Base-by-base conservation (phyloP, 202 grass and related monocot species). In the Schoenoplectus triqueter region DNA sequence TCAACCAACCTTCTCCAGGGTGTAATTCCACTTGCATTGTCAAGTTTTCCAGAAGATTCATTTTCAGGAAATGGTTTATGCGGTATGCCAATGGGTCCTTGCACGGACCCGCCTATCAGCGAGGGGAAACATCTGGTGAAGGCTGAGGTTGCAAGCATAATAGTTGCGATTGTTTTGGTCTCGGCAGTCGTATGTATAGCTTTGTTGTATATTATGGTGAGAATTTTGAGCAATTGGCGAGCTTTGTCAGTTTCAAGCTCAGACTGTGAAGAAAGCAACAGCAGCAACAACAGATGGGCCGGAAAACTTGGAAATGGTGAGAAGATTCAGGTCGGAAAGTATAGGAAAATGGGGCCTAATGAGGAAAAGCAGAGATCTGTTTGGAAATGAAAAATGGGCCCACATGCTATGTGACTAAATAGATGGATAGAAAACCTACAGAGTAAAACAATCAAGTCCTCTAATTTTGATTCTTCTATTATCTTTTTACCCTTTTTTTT, bases 181-280 rank as follows among this genome's bases (percentile, higher is more conserved):
- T 95, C 96, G 0, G 86, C 93, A 0, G 54, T 50, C 0, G 93
- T 99, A 49, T 99, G 96, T 81, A 22, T 91, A 85, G 88, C 85
- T 22, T 55, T 98, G 72, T n/a, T 98, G 18, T 93, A 92, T 82
- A 95, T 90, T 64, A 93, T 95, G 87, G 82, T 93, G 57, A 78
- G 91, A 79, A 88, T 97, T 83, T 97, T 89, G 94, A 92, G 88
- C 86, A 93, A 93, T 80, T 97, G 94, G 91, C 85, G 91, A 71
- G 85, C 80, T 21, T 88, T 93, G 50, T 90, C 94, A 0, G 91
- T 97, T 61, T 93, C 89, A 7, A 96, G n/a, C 86, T 97, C 91
- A 3, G 88, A 90, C 57, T 84, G 79, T 6, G 94, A 93, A 82
- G 89, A 90, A 50, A 60, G 64, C 20, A 64, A 64, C 73, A 8